phyloP scores from a whole-genome alignment of 2,329 filamentous ascomycete species.

The Phialemonium atrogriseum region DNA sequence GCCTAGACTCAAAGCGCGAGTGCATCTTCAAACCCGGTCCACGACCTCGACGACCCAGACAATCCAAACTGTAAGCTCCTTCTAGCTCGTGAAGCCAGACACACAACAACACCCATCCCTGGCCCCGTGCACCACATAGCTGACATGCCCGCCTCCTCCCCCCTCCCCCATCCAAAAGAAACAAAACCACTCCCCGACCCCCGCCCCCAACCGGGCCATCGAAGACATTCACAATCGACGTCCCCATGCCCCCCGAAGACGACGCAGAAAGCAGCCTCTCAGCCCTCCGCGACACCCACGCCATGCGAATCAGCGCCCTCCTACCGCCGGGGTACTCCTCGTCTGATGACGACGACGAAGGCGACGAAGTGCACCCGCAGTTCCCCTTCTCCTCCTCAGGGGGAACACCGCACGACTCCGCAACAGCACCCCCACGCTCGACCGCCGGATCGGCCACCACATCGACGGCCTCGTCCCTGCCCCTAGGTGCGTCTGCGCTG shows the following conservation, averaged over 20 bases:
- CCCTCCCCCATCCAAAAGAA: background rate
- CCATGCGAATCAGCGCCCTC: conserved; percentile 27
- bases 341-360: conserved; percentile 7
- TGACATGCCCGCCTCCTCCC: conserved; percentile 1
- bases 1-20: conserved; percentile 43
- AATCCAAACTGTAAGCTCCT: conserved; percentile 31
- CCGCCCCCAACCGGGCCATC: conserved; percentile 30
- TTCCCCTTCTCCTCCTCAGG: too few species aligned
- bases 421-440: conserved; percentile 2
- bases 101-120: background rate
- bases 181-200: conserved; percentile 11
- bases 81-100: too few species aligned
- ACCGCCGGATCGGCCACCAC: conserved; percentile 10
- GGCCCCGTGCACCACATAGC: conserved; percentile 1
- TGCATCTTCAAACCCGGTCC: conserved; percentile 43
- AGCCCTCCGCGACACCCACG: conserved; percentile 33
- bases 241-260: conserved; percentile 32
- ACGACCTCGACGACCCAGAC: conserved; percentile 37
- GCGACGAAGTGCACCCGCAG: background rate
- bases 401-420: background rate
- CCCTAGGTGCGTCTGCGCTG: conserved; percentile 15
- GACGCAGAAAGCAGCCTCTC: conserved; percentile 32
- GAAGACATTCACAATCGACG: conserved; percentile 46
- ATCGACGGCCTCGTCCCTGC: conserved; percentile 13
- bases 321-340: conserved; percentile 6